Evolutionary conservation across 2,329 filamentous ascomycete genomes (phyloP), one percentile per base, ranked within the genome.

Genomic region (Fusarium keratoplasticum): DNA sequence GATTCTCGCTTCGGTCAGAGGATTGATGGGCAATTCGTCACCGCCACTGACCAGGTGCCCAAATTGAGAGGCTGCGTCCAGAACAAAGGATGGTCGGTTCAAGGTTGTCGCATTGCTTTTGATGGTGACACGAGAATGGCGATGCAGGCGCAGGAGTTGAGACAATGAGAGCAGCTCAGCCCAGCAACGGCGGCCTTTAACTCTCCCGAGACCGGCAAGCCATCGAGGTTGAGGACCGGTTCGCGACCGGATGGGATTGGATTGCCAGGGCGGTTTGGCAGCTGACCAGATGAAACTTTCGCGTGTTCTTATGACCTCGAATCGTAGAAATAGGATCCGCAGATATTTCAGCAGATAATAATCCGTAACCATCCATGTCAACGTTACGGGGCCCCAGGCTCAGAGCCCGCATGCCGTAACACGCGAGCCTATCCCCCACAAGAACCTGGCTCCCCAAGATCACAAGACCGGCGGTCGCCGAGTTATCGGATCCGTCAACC

Each of bases 291-390:
- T 57, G 71, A 69, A 66, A 74, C 47, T 55, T 74, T 74, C 35
- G 36, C 58, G 38, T 69, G 68, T 69, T 72, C 68, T 72, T 69
- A 69, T 74, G 71, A 69, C 71, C 71, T 69, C 52, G 68, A 52
- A 63, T 36, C 52, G 52, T 66, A 55, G 40, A 74, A 61, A 63
- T 29, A 66, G 61, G 58, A 69, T 66, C 68, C 71, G 61, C 71
- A 69, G 42, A 50, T 60, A 57, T 63, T 63, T 63, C 35, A 57
- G 35, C 16, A 40, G 42, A 35, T 22, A 61, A 38, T 35, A 54
- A 29, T 47, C 38, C 42, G 40, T 36, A 25, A 14, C 52, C 40
- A 36, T 61, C 36, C 54, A 67, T 64, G 27, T 67, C 31, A 64
- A 64, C 42, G 61, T 47, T 22, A 68, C 44, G 66, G 69, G 65